phyloP scores from a whole-genome alignment of 805 yeast species.

The Hanseniaspora pseudoguilliermondii region DNA sequence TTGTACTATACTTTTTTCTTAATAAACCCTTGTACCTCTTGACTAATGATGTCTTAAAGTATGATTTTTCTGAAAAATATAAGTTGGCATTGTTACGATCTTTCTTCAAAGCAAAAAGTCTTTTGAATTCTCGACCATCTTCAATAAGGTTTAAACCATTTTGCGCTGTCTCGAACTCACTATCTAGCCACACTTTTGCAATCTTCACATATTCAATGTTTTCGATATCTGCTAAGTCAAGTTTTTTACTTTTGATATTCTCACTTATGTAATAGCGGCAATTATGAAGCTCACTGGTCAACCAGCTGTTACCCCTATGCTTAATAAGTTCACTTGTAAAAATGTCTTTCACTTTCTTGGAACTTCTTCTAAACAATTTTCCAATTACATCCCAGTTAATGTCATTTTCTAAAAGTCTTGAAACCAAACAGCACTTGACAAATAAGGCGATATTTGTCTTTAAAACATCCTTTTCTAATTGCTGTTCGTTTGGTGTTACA shows the following conservation, averaged over 20 bases:
- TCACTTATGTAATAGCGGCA: background rate
- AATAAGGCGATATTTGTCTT: conserved; percentile 38
- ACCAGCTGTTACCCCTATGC: conserved; percentile 1
- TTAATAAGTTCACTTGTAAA: background rate
- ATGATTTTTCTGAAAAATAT: conserved; percentile 10
- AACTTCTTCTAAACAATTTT: conserved; percentile 30
- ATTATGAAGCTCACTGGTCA: background rate
- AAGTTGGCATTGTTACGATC: background rate
- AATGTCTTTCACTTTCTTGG: background rate
- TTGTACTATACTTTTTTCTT: background rate
- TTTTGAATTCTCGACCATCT: conserved; percentile 1
- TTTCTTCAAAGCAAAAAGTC: background rate
- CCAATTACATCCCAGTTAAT: conserved; percentile 59
- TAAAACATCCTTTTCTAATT: conserved; percentile 2
- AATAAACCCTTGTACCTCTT: conserved; percentile 9
- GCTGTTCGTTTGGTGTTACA: background rate
- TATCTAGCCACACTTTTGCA: background rate
- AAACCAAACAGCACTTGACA: conserved; percentile 53
- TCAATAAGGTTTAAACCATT: background rate
- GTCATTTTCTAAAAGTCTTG: conserved; percentile 46
- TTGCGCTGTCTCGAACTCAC: background rate
- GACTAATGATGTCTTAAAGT: conserved; percentile 8
- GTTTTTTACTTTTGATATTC: background rate
- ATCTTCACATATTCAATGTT: conserved; percentile 1
- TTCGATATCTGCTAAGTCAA: background rate